A percentile compares a stretch with the other conserved stretches of the same genome.
Conservation (phyloP, 2,329 filamentous ascomycete genomes). For the Stagonosporopsis rhizophila region DNA sequence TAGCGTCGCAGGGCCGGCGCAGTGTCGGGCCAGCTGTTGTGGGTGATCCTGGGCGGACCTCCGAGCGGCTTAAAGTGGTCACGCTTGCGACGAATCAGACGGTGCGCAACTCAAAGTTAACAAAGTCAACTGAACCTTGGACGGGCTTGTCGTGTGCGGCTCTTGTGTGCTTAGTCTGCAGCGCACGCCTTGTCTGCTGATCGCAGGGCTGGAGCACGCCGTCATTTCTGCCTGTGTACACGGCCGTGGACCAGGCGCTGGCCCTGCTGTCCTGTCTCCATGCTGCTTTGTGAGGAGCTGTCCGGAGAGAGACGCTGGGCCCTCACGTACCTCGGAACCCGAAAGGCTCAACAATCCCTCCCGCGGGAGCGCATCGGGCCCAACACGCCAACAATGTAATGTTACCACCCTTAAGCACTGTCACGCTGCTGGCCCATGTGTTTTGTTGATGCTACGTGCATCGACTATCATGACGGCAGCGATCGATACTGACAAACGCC, state of each 20-base stretch:
- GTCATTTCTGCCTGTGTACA: background rate
- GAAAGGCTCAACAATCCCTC: constrained; percentile 5
- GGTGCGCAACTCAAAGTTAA: background rate
- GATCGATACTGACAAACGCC: too few species aligned
- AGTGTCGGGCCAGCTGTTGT: constrained; percentile 21
- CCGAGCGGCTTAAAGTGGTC: constrained; percentile 17
- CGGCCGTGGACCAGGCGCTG: constrained; percentile 5
- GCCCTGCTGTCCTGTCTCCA: background rate
- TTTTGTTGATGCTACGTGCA: background rate
- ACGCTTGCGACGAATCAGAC: constrained; percentile 19
- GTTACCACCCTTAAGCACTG: background rate
- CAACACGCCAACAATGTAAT: constrained; percentile 5
- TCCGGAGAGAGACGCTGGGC: background rate
- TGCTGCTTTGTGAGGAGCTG: constrained; percentile 2
- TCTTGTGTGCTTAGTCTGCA: background rate
- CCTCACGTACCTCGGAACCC: background rate
- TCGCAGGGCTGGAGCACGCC: background rate
- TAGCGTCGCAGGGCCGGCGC: constrained; percentile 20
- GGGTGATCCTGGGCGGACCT: constrained; percentile 12
- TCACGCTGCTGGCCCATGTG: background rate
- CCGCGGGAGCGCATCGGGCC: constrained; percentile 6
- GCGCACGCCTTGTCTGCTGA: background rate
- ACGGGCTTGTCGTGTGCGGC: background rate
- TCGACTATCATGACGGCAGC: too few species aligned
- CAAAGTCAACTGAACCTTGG: too few species aligned